Base-by-base conservation (phyloP, 2,329 filamentous ascomycete genomes). In the Neonectria punicea region DNA sequence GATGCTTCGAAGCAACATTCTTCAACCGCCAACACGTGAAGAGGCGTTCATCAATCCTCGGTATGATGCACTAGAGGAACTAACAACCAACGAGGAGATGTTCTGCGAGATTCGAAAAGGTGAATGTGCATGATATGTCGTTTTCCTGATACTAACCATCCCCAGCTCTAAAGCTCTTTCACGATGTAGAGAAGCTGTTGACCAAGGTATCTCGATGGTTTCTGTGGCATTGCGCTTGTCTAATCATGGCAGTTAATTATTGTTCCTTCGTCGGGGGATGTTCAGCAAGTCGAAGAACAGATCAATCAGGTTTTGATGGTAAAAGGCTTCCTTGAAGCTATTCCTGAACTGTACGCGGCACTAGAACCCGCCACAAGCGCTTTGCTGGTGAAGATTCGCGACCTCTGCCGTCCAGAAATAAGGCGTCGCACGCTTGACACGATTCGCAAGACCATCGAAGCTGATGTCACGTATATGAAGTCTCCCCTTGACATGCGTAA, bases 301-400 rank as follows among this genome's bases (percentile, higher is more conserved):
- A 90, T 97, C 73, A 97, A 97, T 73, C 89, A 95, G 72, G 86
- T 98, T 7, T 88, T 98, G 47, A 92, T 93, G 85, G 81, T 98
- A 32, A 98, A 98, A 75, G 89, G 90, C 28, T 97, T 95, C 69
- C 83, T 97, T 0, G 84, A 86, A 54, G 87, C 89, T 1, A 87
- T 97, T 34, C 84, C 85, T 4, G 85, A 88, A 0, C 78, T 98
- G 0, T 89, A 90, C 68, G 86, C 91, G 69, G 89, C 92, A 1
- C 81, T 98, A 20, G 81, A 81, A 2, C 86, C 89, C 20, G 90
- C 89, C 5, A 85, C 84, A 53, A 91, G 89, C 62, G 80, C 85
- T 13, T 83, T 97, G 65, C 80, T 97, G 13, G 75, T 84, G 46
- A 88, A 88, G 28, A 92, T 97, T 58, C 87, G 90, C 69, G 85